Percentiles rank a stretch among this genome's conserved stretches.
phyloP scores from a whole-genome alignment of 306 rosid species.

The Prunus padus region DNA sequence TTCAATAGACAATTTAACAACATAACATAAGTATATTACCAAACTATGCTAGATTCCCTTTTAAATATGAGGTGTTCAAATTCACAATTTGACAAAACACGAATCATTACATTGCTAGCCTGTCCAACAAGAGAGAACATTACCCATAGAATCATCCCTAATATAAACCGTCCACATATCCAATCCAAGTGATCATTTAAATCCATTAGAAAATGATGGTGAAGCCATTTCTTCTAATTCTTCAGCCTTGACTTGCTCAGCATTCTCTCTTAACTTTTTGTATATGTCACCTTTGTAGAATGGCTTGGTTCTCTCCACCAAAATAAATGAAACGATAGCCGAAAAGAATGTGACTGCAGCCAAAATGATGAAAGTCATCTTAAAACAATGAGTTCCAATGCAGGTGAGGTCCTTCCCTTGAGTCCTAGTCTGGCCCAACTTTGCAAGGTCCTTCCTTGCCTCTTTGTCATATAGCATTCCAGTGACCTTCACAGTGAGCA shows the following conservation, averaged over 20 bases:
- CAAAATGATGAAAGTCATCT: conserved; percentile 8
- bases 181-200: too few relatives aligned
- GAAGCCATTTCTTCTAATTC: not conserved
- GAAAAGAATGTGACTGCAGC: not conserved
- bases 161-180: too few relatives aligned
- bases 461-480: conserved; percentile 12
- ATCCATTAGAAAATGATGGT: not conserved
- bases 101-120: too few relatives aligned
- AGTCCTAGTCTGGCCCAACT: conserved; percentile 4
- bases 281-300: conserved; percentile 16
- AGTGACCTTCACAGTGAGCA: conserved; percentile 8
- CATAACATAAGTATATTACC: too few relatives aligned
- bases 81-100: too few relatives aligned
- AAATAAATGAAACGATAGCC: conserved; percentile 6
- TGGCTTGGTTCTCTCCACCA: conserved; percentile 12
- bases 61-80: too few relatives aligned
- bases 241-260: not conserved
- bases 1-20: too few relatives aligned
- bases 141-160: too few relatives aligned
- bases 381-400: conserved; percentile 12
- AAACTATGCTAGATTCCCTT: too few relatives aligned
- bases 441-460: conserved; percentile 2
- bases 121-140: too few relatives aligned
- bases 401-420: not conserved
- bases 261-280: conserved; percentile 18